A percentile compares a stretch with the other conserved stretches of the same genome.
Evolutionary conservation across 805 yeast genomes (phyloP).

Genomic region (Kluyveromyces aestuarii): DNA sequence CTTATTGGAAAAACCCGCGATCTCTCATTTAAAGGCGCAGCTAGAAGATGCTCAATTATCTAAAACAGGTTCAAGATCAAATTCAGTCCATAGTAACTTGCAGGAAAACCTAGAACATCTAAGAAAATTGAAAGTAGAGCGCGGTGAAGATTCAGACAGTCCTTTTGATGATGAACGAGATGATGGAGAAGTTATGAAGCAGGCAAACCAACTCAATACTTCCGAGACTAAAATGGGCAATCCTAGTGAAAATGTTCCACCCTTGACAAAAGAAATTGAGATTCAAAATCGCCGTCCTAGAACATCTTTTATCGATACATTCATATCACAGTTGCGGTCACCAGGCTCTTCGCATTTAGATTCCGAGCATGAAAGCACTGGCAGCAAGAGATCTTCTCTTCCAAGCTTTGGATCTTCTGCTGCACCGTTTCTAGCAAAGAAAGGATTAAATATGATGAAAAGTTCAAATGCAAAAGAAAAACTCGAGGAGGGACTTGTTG

Average conservation of each 20-base stretch:
- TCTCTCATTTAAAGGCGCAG: slow-evolving; percentile 1
- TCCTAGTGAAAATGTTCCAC: not conserved
- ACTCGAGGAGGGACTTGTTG: not conserved
- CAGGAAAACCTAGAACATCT: slow-evolving; percentile 2
- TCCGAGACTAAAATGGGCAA: not conserved
- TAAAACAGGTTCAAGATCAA: not conserved
- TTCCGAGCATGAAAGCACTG: slow-evolving; percentile 2
- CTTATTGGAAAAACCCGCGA: not conserved
- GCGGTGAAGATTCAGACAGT: not conserved
- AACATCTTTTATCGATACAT: slow-evolving; percentile 26
- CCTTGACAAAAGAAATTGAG: not conserved
- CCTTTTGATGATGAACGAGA: slow-evolving; percentile 8
- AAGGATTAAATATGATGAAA: not conserved
- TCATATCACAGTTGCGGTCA: slow-evolving; percentile 18
- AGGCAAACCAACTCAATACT: too few relatives aligned
- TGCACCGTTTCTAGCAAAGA: slow-evolving; percentile 1
- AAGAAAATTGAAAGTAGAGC: slow-evolving; percentile 2
- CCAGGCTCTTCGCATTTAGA: slow-evolving; percentile 13
- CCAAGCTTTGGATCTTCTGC: slow-evolving; percentile 6
- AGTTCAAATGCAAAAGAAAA: not conserved
- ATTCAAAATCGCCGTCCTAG: slow-evolving; percentile 14
- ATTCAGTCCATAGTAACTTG: not conserved
- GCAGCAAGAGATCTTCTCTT: slow-evolving; percentile 5
- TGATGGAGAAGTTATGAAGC: not conserved
- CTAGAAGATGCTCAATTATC: not conserved